Evolutionary conservation across 306 rosid species (phyloP).

Genomic region (Casuarina glauca): DNA sequence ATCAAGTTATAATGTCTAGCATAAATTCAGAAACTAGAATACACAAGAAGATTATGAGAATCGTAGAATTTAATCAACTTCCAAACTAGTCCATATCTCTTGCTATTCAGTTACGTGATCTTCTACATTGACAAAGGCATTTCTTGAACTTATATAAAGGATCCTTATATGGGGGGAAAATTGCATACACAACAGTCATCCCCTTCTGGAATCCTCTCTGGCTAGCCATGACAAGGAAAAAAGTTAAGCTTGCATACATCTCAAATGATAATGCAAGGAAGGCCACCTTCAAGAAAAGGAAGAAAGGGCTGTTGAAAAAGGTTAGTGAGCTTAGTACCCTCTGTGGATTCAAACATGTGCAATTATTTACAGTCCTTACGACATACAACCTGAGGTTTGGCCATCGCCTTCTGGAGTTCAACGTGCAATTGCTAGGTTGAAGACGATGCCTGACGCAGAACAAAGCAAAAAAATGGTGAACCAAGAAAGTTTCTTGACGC

Average conservation of each 20-base stretch:
- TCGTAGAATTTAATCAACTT: not conserved
- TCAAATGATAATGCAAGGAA: slow-evolving; percentile 24
- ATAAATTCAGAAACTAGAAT: not conserved
- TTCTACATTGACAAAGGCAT: slow-evolving; percentile 1
- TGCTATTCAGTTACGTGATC: not conserved
- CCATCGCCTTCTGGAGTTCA: slow-evolving; percentile 7
- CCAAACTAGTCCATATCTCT: slow-evolving; percentile 6
- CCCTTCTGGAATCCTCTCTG: not conserved
- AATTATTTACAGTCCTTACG: slow-evolving; percentile 6
- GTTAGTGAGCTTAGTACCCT: slow-evolving; percentile 24
- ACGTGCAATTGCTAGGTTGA: not conserved
- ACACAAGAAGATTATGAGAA: not conserved
- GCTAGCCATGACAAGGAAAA: slow-evolving; percentile 22
- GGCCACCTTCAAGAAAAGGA: slow-evolving; percentile 33
- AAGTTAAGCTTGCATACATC: slow-evolving; percentile 28
- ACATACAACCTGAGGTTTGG: slow-evolving; percentile 21
- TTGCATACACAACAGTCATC: not conserved
- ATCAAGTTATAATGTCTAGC: not conserved
- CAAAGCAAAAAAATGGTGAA: slow-evolving; percentile 19
- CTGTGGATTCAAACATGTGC: slow-evolving; percentile 24
- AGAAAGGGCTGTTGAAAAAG: slow-evolving; percentile 26
- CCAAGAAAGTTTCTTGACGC: slow-evolving; percentile 14
- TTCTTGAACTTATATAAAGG: not conserved
- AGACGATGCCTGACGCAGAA: slow-evolving; percentile 1
- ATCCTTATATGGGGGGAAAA: not conserved